Percentiles rank a stretch among this genome's conserved stretches.
Conservation (phyloP, 768 basidiomycete species). For the Jaapia argillacea region DNA sequence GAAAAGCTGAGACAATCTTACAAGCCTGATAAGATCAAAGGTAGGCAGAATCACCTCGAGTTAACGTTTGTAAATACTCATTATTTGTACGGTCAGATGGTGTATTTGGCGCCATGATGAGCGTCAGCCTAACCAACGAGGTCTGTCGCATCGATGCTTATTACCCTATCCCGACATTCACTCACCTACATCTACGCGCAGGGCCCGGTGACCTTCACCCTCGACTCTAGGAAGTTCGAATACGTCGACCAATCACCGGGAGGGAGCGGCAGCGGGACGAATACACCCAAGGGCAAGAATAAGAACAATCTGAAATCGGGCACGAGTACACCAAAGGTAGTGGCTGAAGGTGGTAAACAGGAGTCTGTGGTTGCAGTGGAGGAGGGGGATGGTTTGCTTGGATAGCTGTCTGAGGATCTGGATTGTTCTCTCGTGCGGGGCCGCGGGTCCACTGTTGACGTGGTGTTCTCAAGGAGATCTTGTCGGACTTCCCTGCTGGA, state of each 20-base stretch:
- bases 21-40: slow-evolving; percentile 69
- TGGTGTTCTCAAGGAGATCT: no score
- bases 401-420: no score
- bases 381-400: no score
- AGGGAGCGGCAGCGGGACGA: neutral
- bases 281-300: slow-evolving; percentile 1
- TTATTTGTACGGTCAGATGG: slow-evolving; percentile 48
- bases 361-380: no score
- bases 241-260: slow-evolving; percentile 28
- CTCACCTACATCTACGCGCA: slow-evolving; percentile 18
- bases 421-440: no score
- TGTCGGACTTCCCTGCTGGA: no score
- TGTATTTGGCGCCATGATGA: slow-evolving; percentile 96
- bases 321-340: no score
- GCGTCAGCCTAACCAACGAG: slow-evolving; percentile 80
- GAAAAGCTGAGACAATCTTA: slow-evolving; percentile 58
- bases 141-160: slow-evolving; percentile 27
- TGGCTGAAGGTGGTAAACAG: no score
- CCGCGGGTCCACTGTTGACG: no score
- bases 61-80: slow-evolving; percentile 3
- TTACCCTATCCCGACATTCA: neutral
- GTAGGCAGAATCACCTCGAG: slow-evolving; percentile 29
- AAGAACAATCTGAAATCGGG: no score
- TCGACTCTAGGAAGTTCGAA: slow-evolving; percentile 76
- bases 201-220: slow-evolving; percentile 81